These are phyloP conservation scores for Aspergillus hiratsukae DNA, from an alignment of 2,329 filamentous ascomycete species.

Conservation along the genomic window DNA sequence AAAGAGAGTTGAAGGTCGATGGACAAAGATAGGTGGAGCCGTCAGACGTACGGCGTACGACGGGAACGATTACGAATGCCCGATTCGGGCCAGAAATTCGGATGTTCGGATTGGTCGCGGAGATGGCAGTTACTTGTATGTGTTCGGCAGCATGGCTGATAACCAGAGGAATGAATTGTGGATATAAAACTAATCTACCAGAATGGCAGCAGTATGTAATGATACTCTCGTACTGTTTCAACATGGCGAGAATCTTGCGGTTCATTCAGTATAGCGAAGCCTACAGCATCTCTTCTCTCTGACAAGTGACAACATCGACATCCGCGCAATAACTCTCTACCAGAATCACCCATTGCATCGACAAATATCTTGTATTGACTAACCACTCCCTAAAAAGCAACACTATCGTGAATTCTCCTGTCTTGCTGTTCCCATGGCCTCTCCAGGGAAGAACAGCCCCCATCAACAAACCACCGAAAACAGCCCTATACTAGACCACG, in stretches of 20 bases:
- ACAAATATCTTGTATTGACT: not conserved
- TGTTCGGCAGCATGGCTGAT: not conserved
- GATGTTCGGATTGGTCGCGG: slow-evolving; percentile 9
- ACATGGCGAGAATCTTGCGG: not conserved
- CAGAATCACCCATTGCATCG: not conserved
- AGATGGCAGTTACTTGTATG: not conserved
- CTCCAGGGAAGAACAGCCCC: slow-evolving; percentile 1
- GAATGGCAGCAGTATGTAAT: not conserved
- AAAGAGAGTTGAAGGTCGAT: slow-evolving; percentile 7
- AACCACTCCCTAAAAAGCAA: not conserved
- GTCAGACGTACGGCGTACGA: no score
- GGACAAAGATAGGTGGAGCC: not conserved
- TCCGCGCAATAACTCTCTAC: no score
- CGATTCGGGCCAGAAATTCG: slow-evolving; percentile 5
- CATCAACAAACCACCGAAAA: not conserved
- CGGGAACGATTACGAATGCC: slow-evolving; percentile 1
- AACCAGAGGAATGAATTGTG: not conserved
- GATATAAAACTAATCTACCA: not conserved
- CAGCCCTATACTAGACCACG: not conserved
- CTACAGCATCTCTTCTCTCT: not conserved
- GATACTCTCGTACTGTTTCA: not conserved
- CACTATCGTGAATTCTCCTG: not conserved
- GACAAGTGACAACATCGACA: not conserved
- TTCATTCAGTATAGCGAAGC: not conserved
- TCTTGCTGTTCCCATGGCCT: not conserved